phyloP scores from a whole-genome alignment of 164 flowering plant genomes.

The Amborella trichopoda region DNA sequence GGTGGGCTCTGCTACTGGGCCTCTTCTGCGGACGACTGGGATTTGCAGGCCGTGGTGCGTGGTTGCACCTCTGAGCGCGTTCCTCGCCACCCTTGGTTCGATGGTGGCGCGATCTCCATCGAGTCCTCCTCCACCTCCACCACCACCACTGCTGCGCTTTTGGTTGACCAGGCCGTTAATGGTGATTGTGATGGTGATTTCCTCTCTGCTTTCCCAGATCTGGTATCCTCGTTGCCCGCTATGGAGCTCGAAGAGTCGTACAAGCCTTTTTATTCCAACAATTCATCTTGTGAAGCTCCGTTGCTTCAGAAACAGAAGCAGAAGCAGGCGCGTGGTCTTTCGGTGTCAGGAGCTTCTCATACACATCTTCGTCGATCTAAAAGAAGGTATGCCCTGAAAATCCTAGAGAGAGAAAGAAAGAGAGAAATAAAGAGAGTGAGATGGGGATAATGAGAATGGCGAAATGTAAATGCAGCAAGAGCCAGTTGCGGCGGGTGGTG shows the following conservation, averaged over 20 bases:
- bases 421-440: no score
- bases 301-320: slow-evolving; percentile 9
- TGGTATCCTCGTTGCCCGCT: slow-evolving; percentile 15
- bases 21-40: slow-evolving; percentile 60
- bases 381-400: slow-evolving; percentile 71
- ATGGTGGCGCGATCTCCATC: no score
- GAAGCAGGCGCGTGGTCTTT: no score
- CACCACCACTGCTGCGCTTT: slow-evolving; percentile 8
- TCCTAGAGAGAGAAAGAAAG: no score
- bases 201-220: slow-evolving; percentile 23
- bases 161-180: no score
- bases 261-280: slow-evolving; percentile 52
- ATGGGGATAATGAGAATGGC: no score
- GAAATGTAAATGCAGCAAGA: slow-evolving; percentile 45
- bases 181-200: background rate
- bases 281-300: slow-evolving; percentile 7
- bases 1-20: background rate
- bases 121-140: slow-evolving; percentile 11
- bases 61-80: no score
- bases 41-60: slow-evolving; percentile 89
- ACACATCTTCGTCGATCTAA: slow-evolving; percentile 43
- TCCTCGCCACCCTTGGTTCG: no score
- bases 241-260: slow-evolving; percentile 52
- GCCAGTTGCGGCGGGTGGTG: slow-evolving; percentile 51
- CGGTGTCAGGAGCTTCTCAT: no score